Conservation (phyloP, 2,329 filamentous ascomycete genomes). For the Paramyrothecium sp. region DNA sequence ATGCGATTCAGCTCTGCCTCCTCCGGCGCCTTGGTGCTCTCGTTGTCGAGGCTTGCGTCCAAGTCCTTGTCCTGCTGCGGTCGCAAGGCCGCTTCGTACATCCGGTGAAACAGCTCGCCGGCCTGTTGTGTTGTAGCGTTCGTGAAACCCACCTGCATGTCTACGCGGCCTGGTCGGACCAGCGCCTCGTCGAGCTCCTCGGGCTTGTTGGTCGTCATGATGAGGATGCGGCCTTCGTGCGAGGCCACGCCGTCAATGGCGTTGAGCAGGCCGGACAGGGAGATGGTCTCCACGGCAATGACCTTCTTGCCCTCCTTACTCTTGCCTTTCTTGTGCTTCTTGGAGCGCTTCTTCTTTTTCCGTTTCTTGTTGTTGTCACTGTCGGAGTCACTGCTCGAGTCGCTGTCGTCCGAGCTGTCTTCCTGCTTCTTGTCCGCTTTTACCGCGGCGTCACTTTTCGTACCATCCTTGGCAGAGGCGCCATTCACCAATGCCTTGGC, state of each 20-base stretch:
- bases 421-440: constrained; percentile 12
- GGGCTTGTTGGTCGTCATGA: constrained; percentile 80
- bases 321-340: constrained; percentile 5
- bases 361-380: constrained; percentile 19
- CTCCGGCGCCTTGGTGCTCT: constrained; percentile 28
- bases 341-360: constrained; percentile 8
- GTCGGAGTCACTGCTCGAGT: constrained; percentile 16
- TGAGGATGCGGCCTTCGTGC: constrained; percentile 74
- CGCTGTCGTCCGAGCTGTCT: constrained; percentile 12
- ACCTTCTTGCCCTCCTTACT: constrained; percentile 19
- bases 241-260: constrained; percentile 80
- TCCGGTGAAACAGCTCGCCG: constrained; percentile 57
- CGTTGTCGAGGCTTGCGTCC: constrained; percentile 9
- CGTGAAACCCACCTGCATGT: constrained; percentile 65
- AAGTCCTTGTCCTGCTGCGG: constrained; percentile 5
- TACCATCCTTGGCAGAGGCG: constrained; percentile 4
- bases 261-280: constrained; percentile 76
- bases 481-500: too few relatives aligned
- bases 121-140: constrained; percentile 57
- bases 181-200: constrained; percentile 72
- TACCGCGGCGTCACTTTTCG: constrained; percentile 23
- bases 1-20: constrained; percentile 40
- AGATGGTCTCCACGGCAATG: constrained; percentile 49
- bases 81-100: constrained; percentile 42
- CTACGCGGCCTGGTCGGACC: constrained; percentile 71